These are phyloP conservation scores for Agapanthus africanus DNA, from an alignment of 106 monocot genomes.

Conservation along the genomic window DNA sequence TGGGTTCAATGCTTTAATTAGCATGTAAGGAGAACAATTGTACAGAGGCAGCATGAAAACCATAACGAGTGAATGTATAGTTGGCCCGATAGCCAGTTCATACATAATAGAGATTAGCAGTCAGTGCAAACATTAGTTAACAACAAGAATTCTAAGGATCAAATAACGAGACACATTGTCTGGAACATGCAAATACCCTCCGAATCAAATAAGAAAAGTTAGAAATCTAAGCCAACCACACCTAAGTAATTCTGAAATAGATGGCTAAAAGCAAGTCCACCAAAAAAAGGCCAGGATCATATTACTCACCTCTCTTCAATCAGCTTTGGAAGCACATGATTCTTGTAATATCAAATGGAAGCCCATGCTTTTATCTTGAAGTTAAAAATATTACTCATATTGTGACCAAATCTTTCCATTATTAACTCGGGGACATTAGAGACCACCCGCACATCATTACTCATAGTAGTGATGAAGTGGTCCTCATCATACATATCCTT, in stretches of 20 bases:
- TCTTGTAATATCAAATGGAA: slow-evolving; percentile 66
- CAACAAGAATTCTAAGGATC: not conserved
- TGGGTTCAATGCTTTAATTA: too few relatives aligned
- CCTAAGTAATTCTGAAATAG: not conserved
- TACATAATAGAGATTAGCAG: not conserved
- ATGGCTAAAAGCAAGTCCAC: not conserved
- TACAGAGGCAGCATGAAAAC: too few relatives aligned
- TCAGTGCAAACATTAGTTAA: not conserved
- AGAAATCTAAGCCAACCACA: too few relatives aligned
- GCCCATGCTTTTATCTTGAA: slow-evolving; percentile 95
- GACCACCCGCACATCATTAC: slow-evolving; percentile 78
- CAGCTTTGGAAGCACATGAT: slow-evolving; percentile 71
- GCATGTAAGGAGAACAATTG: too few relatives aligned
- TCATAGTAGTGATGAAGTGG: slow-evolving; percentile 58
- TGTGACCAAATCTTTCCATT: slow-evolving; percentile 91
- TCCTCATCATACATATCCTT: slow-evolving; percentile 91
- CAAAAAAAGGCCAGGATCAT: not conserved
- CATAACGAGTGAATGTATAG: too few relatives aligned
- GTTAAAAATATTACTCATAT: slow-evolving; percentile 91
- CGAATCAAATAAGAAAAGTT: too few relatives aligned
- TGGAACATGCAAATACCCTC: too few relatives aligned
- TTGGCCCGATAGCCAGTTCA: too few relatives aligned
- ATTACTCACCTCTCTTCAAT: slow-evolving; percentile 79
- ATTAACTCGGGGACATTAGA: slow-evolving; percentile 77
- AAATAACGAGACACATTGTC: not conserved